Evolutionary conservation across 768 basidiomycete species (phyloP).

Genomic region (Dioszegia hungarica): DNA sequence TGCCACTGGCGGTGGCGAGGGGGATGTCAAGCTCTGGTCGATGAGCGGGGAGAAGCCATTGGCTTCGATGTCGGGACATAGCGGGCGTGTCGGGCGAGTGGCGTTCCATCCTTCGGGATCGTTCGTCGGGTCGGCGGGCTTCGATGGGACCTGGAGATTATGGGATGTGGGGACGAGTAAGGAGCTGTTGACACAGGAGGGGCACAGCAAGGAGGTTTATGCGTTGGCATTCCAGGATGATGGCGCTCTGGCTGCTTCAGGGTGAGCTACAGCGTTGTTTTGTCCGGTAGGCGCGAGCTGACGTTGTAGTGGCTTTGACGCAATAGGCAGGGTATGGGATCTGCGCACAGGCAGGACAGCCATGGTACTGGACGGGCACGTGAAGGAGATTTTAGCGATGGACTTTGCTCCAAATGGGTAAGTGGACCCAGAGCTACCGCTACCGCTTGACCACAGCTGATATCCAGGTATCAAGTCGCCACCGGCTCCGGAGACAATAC

Average conservation of each 20-base stretch:
- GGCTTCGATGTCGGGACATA: constrained; percentile 80
- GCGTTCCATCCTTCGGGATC: constrained; percentile 94
- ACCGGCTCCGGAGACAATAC: constrained; percentile 97
- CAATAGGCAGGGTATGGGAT: constrained; percentile 97
- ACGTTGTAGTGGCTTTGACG: constrained; percentile 74
- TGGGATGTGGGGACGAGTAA: constrained; percentile 84
- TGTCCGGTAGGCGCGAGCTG: not conserved
- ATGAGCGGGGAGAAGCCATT: constrained; percentile 76
- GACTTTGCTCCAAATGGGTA: constrained; percentile 95
- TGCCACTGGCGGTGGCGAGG: constrained; percentile 86
- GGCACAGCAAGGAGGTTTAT: constrained; percentile 95
- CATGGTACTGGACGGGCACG: constrained; percentile 96
- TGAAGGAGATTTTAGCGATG: constrained; percentile 82
- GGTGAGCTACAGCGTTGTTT: constrained; percentile 57
- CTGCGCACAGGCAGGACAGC: constrained; percentile 88
- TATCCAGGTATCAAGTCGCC: constrained; percentile 82
- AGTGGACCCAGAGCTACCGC: constrained; percentile 28
- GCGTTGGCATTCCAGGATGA: constrained; percentile 93
- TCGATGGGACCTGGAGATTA: constrained; percentile 93
- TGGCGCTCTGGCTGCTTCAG: constrained; percentile 85
- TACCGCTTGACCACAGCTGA: not conserved
- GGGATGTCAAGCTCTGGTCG: constrained; percentile 81
- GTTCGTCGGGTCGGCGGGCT: constrained; percentile 90
- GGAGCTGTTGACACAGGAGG: constrained; percentile 86
- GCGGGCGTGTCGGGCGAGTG: constrained; percentile 83